These are phyloP conservation scores for Saururus chinensis DNA, from an alignment of 164 flowering plant species.

Conservation along the genomic window DNA sequence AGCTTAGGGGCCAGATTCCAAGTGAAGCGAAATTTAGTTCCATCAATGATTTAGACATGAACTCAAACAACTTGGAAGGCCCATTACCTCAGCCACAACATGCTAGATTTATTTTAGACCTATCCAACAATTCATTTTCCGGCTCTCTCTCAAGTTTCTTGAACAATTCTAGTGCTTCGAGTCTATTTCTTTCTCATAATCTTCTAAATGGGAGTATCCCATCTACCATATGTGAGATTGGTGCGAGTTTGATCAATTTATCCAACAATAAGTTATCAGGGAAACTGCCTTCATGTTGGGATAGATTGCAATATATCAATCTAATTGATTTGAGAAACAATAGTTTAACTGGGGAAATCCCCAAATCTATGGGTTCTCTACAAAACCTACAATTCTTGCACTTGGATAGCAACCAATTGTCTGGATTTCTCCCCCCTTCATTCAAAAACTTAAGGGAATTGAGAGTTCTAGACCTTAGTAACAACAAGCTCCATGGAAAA, in stretches of 20 bases:
- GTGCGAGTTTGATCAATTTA: background rate
- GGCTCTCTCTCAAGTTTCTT: background rate
- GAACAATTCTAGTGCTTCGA: background rate
- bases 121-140: no score
- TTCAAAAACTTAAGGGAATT: background rate
- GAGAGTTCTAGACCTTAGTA: background rate
- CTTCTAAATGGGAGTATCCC: background rate
- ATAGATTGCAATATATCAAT: no score
- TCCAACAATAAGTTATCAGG: conserved; percentile 2
- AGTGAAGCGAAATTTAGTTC: no score
- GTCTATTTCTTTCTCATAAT: no score
- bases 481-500: background rate
- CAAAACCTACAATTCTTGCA: background rate
- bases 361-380: background rate
- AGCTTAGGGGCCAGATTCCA: background rate
- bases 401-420: background rate
- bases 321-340: no score
- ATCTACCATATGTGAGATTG: no score
- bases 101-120: background rate
- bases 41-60: no score
- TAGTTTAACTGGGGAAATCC: background rate
- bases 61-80: no score
- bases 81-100: background rate
- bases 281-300: no score
- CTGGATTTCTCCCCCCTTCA: background rate